phyloP scores from a whole-genome alignment of 2,329 filamentous ascomycete species.

The Ophiostoma sp. region DNA sequence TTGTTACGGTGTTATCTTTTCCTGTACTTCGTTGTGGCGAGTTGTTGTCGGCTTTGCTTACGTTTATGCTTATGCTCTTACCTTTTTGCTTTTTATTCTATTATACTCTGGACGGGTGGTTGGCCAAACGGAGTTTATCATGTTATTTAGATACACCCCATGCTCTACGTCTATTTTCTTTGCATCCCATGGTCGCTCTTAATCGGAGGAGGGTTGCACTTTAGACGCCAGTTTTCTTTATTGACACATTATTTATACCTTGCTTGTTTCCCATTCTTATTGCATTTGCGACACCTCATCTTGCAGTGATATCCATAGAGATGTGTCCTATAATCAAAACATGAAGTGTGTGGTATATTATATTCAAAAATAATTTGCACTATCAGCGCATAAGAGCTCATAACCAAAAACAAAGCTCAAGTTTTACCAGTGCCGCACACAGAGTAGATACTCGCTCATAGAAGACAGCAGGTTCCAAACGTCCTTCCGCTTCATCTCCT shows the following conservation, averaged over 20 bases:
- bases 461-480: constrained; percentile 65
- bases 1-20: neutral
- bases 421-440: constrained; percentile 66
- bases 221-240: neutral
- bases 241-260: neutral
- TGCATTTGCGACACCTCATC: neutral
- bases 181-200: constrained; percentile 17
- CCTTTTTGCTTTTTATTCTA: neutral
- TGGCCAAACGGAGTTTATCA: constrained; percentile 21
- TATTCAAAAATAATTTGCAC: neutral
- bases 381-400: neutral
- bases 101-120: neutral
- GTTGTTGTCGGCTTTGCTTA: neutral
- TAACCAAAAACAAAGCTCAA: neutral
- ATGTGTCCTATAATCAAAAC: no score
- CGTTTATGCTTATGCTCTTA: neutral
- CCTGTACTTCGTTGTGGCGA: neutral
- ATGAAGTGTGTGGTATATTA: neutral
- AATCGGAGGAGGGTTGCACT: neutral
- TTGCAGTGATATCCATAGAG: neutral
- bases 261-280: neutral
- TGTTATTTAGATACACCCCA: constrained; percentile 24
- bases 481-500: constrained; percentile 83
- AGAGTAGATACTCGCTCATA: constrained; percentile 69
- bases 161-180: constrained; percentile 7